phyloP scores from a whole-genome alignment of 495 filamentous ascomycete genomes.

The Cudoniella acicularis region DNA sequence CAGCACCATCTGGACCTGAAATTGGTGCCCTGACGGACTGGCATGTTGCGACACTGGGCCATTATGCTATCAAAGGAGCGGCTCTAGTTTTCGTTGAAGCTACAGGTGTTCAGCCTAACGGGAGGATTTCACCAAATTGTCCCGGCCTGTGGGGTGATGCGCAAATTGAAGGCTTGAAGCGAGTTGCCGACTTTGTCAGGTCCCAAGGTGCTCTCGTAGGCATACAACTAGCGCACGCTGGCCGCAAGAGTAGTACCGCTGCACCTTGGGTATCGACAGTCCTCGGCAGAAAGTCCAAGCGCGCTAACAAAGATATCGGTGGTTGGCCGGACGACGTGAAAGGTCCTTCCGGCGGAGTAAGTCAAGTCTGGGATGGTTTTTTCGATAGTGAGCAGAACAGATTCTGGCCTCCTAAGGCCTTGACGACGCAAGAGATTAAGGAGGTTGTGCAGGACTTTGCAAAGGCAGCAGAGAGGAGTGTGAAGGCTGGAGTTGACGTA shows the following conservation, averaged over 20 bases:
- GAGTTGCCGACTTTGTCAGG: conserved; percentile 56
- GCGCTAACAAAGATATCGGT: conserved; percentile 48
- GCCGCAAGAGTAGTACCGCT: conserved; percentile 64
- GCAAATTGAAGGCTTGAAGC: conserved; percentile 61
- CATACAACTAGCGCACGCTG: conserved; percentile 73
- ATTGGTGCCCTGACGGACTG: conserved; percentile 69
- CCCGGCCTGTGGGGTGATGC: conserved; percentile 65
- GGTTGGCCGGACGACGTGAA: conserved; percentile 70
- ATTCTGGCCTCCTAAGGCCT: conserved; percentile 48
- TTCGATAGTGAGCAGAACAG: too few relatives aligned
- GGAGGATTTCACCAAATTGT: conserved; percentile 68
- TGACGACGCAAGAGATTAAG: conserved; percentile 61
- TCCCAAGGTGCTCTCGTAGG: conserved; percentile 63
- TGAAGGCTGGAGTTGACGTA: conserved; percentile 65
- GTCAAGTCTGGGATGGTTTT: too few relatives aligned
- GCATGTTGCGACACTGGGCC: conserved; percentile 62
- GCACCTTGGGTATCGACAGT: conserved; percentile 57
- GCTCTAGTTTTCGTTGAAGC: conserved; percentile 68
- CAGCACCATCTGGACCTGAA: too few relatives aligned
- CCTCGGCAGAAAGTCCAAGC: conserved; percentile 34
- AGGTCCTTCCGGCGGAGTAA: conserved; percentile 40
- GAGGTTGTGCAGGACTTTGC: conserved; percentile 58
- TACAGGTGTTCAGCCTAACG: conserved; percentile 60
- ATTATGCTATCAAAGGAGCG: conserved; percentile 59
- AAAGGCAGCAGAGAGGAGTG: conserved; percentile 53